Conservation (phyloP, 2,329 filamentous ascomycete species). For the Trichoderma koningiopsis region DNA sequence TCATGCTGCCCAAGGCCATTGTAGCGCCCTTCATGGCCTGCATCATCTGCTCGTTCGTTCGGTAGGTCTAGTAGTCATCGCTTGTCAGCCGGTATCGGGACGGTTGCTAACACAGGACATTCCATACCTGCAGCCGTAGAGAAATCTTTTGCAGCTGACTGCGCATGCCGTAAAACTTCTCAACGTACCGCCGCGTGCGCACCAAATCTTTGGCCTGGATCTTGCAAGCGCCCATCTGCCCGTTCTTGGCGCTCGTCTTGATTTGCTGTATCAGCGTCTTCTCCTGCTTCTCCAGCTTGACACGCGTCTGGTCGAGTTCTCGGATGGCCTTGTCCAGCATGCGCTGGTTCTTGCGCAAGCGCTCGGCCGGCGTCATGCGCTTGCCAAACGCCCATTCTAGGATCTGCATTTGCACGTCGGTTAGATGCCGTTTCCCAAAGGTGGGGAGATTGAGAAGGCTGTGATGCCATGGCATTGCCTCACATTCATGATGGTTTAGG, state of each 20-base stretch:
- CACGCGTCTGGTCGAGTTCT: constrained; percentile 90
- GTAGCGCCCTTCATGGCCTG: constrained; percentile 99
- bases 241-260: constrained; percentile 97
- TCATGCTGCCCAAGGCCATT: constrained; percentile 92
- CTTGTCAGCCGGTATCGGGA: constrained; percentile 25
- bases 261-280: constrained; percentile 96
- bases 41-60: constrained; percentile 99
- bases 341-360: constrained; percentile 89
- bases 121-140: constrained; percentile 79
- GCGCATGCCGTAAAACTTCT: constrained; percentile 98
- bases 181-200: constrained; percentile 87
- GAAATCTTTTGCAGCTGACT: constrained; percentile 97
- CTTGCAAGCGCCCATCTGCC: constrained; percentile 97
- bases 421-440: constrained; percentile 2
- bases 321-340: constrained; percentile 96
- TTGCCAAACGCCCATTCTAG: constrained; percentile 99
- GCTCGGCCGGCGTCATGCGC: constrained; percentile 95
- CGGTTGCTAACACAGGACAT: background rate
- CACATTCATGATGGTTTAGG: constrained; percentile 57
- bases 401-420: constrained; percentile 58
- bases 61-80: constrained; percentile 69
- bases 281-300: constrained; percentile 97
- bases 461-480: constrained; percentile 12
- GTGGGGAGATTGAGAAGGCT: background rate
- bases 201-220: constrained; percentile 98